Base-by-base conservation (phyloP, 495 filamentous ascomycete species). In the Penicillium egyptiacum region DNA sequence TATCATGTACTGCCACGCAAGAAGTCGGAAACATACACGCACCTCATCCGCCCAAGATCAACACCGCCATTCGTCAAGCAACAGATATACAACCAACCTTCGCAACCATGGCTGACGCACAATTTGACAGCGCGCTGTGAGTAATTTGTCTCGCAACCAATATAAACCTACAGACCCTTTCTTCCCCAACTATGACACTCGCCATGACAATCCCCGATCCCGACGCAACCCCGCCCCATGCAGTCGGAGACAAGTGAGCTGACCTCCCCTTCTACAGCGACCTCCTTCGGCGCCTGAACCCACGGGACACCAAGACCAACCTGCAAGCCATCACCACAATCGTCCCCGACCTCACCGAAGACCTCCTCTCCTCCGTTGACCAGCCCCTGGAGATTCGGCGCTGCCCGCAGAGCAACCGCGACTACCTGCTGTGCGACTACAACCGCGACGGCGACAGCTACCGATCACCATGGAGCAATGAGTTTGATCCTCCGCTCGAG, bases 351-450 rank as follows among this genome's bases (percentile, higher is more conserved):
- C 86, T 99, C 20, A 93, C 92, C 59, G 94, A 99, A 83, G 94
- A 99, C 69, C 89, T 99, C 26, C 91, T 99, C 57, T 91, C 92
- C 58, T 96, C 92, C 33, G 92, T 98, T 59, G 94, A 99, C 75
- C 91, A 96, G 70, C 95, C 95, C 45, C 86, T 99, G 22, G 86
- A 90, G 48, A 81, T 94, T 45, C 86, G 86, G 56, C 88, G 88
- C 58, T 98, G 94, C 79, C 79, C 81, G 53, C 89, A 92, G 73
- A 90, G 89, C 53, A 91, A 89, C 59, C 88, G 92, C 52, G 94
- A 98, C 77, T 99, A 96, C 77, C 85, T 99, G 40, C 89, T 96
- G 59, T 99, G 94, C 80, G 94, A 99, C 81, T 99, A 98, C 80
- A 99, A 99, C 81, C 91, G 94, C 50, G 94, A 99, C 75, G 95